Evolutionary conservation across 441 rosid genomes (phyloP), one percentile per base, ranked within the genome.

Genomic region (Hypseocharis bilobata): DNA sequence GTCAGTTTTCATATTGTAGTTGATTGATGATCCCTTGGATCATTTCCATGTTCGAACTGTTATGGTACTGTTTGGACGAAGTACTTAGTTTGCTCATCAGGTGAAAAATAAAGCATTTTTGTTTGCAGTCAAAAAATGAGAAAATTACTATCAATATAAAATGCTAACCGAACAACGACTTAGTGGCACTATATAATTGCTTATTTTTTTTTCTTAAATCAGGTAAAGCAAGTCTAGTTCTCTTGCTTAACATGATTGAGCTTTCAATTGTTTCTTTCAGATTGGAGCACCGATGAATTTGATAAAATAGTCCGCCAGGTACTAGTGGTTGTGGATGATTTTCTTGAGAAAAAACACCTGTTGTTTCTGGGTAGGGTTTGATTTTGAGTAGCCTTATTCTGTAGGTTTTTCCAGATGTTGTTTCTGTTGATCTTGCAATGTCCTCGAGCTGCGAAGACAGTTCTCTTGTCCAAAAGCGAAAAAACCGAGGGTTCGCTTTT

Each of bases 401-500:
- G 27, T 36, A 60, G 64, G 64, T 14, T 60, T 60, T 60, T 36
- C 45, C 34, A 60, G 64, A 60, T 60, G 64, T 60, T 36, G 45
- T 60, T 27, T 60, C 64, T 36, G 64, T 60, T 8, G 64, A 60
- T 60, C 64, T 60, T 60, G 64, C 64, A 20, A 60, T 60, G 64
- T 17, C 64, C 64, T 38, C 22, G n/a, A 32, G 34, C 29, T 14
- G 8, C 26, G 22, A 60, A 32, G 64, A 38, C 38, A 36, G 25
- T 47, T 11, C 29, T 17, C 16, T 34, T 40, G 19, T 26, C 28
- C 22, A 29, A 36, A 60, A 60, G 60, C 32, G 1, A 60, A 60
- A 60, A 60, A 60, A 60, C 17, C 45, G 64, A 36, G 64, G 64
- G 17, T 60, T 60, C 34, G 64, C 64, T 20, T 60, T 60, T 36